Evolutionary conservation across 1,139 yeast genomes (phyloP), one percentile per base, ranked within the genome.

Genomic region (Geotrichum klebahnii): DNA sequence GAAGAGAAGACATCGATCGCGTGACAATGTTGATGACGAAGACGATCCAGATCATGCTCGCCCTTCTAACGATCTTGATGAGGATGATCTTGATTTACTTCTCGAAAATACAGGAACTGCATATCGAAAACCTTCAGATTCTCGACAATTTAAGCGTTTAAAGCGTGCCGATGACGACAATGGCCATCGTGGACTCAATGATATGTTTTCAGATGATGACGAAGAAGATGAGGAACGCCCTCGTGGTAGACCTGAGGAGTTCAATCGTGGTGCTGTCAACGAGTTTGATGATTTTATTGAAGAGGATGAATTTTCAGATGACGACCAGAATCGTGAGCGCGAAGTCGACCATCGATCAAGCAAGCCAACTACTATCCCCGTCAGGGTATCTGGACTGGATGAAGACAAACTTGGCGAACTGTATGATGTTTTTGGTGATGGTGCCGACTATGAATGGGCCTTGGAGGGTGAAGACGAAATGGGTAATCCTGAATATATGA

Each of bases 361-460:
- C 65, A 63, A 55, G 58, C 70, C 55, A 67, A 66, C 55, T 57
- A 69, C 60, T 56, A 59, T 52, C 20, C 56, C 53, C 22, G 59
- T 57, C 52, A 72, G 72, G 46, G 67, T 72, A 23, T 74, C 86
- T 26, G 88, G 82, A 46, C 84, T 92, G 41, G 96, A 94, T 61
- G 84, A 95, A 55, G 98, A 92, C 63, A 87, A 89, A 66, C 79
- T 90, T 57, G 95, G 88, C 60, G 97, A 92, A 65, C 78, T 92
- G 61, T 89, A 82, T 63, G 98, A 92, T 67, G 90, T 92, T 8
- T 92, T 92, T 65, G 99, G 99, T 55, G 94, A 89, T 66, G 99
- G 98, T 43, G 92, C 84, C 55, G 97, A 90, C 65, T 92, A 92
- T 67, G 97, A 88, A 55, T 92, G 97, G 97, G 98, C 98, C 2